Evolutionary conservation across 2,329 filamentous ascomycete genomes (phyloP).

Genomic region (Curvularia spicifera): DNA sequence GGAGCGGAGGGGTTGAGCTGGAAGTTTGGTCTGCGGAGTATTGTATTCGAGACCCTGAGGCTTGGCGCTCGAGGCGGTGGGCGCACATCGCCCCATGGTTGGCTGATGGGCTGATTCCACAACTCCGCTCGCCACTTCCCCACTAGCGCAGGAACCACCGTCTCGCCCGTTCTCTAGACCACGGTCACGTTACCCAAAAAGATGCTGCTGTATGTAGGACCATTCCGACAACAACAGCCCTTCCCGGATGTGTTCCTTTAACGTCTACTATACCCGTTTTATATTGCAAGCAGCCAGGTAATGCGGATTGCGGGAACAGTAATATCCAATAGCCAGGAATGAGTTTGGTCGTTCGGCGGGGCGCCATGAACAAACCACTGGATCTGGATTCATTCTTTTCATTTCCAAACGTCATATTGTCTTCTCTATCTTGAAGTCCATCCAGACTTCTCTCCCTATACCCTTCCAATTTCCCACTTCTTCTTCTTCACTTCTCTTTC

Average conservation of each 20-base stretch:
- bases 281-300: no score
- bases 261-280: no score
- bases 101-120: conserved; percentile 8
- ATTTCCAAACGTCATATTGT: not conserved
- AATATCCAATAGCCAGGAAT: not conserved
- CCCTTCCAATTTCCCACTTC: conserved; percentile 36
- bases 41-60: conserved; percentile 11
- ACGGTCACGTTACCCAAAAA: not conserved
- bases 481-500: conserved; percentile 25
- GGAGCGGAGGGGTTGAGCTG: conserved; percentile 14
- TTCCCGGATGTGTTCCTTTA: no score
- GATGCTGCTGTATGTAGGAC: not conserved
- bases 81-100: conserved; percentile 13
- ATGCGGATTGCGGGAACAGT: not conserved
- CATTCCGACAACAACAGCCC: no score
- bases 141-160: conserved; percentile 13
- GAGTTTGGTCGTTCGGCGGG: not conserved
- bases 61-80: conserved; percentile 17
- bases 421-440: conserved; percentile 25
- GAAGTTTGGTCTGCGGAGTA: conserved; percentile 15
- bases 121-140: conserved; percentile 7
- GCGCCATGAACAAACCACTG: not conserved
- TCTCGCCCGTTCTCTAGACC: conserved; percentile 1
- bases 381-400: not conserved
- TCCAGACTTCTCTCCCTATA: conserved; percentile 23